Percentiles rank a stretch among this genome's conserved stretches.
Conservation (phyloP, 2,329 filamentous ascomycete genomes). For the Botrytis deweyae region DNA sequence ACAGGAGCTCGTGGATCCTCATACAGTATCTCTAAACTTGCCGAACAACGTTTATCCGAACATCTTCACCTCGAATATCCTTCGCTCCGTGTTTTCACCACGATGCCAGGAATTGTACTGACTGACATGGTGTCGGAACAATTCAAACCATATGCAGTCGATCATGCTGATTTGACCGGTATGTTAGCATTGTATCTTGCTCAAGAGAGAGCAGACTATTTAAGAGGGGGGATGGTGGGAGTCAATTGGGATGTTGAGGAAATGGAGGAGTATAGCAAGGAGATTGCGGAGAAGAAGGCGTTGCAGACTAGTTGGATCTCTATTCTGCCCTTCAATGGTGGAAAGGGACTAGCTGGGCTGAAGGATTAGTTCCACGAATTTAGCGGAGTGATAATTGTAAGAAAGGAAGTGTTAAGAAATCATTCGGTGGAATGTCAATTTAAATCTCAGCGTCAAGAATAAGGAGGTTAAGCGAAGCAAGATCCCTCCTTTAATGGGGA, state of each 20-base stretch:
- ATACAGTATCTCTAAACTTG: conserved; percentile 11
- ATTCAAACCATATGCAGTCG: conserved; percentile 40
- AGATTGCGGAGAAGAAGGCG: conserved; percentile 36
- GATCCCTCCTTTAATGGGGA: background rate
- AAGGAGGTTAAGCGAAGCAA: background rate
- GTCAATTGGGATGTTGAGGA: conserved; percentile 43
- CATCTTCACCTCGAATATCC: conserved; percentile 42
- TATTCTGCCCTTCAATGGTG: background rate
- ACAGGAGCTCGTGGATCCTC: background rate
- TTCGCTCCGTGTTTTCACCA: conserved; percentile 45
- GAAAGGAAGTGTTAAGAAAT: background rate
- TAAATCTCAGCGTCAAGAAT: too few relatives aligned
- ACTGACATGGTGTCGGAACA: conserved; percentile 43
- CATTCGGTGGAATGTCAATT: background rate
- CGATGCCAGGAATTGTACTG: conserved; percentile 49
- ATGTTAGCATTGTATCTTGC: conserved; percentile 39
- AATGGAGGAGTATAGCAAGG: conserved; percentile 35
- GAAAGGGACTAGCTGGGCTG: background rate
- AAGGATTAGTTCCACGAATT: background rate
- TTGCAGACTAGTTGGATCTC: conserved; percentile 25
- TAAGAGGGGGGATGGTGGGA: conserved; percentile 34
- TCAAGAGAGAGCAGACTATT: conserved; percentile 38
- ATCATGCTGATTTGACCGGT: conserved; percentile 38
- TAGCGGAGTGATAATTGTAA: background rate
- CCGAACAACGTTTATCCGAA: conserved; percentile 6